phyloP scores from a whole-genome alignment of 371 early-diverging fungal genomes.

The Lichtheimia corymbifera region DNA sequence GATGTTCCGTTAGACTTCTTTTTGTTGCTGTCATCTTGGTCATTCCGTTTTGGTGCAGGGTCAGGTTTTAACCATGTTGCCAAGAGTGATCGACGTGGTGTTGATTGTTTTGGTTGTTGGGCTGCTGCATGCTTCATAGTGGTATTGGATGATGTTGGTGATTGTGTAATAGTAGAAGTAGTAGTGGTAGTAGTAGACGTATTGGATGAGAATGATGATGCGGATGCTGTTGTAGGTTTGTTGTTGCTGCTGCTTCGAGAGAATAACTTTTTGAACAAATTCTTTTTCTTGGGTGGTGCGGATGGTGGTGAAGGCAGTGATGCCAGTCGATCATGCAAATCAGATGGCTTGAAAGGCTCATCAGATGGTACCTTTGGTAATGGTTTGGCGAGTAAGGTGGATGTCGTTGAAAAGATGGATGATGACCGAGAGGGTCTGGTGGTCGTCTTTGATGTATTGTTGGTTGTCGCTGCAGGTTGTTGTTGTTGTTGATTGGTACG shows the following conservation, averaged over 20 bases:
- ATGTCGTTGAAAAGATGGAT: conserved; percentile 3
- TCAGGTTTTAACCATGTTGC: conserved; percentile 13
- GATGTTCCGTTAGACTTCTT: neutral
- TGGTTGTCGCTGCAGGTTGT: neutral
- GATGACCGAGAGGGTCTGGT: conserved; percentile 5
- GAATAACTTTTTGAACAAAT: conserved; percentile 9
- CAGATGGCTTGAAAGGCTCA: neutral
- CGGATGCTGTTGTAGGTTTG: conserved; percentile 6
- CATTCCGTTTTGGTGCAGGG: neutral
- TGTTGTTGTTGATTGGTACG: neutral
- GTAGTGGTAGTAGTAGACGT: neutral
- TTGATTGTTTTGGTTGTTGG: neutral
- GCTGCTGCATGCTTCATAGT: neutral
- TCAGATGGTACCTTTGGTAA: conserved; percentile 2
- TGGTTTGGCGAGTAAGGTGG: conserved; percentile 7
- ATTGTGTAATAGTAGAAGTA: neutral
- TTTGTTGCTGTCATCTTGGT: neutral
- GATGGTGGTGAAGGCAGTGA: neutral
- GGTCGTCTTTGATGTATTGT: too few relatives aligned
- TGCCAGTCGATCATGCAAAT: neutral
- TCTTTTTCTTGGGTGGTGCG: conserved; percentile 3
- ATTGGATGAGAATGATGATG: conserved; percentile 3
- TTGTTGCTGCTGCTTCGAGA: conserved; percentile 1
- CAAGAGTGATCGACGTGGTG: conserved; percentile 24
- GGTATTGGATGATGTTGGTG: conserved; percentile 5